Evolutionary conservation across 1,284 basidiomycete genomes (phyloP), one percentile per base, ranked within the genome.

Genomic region (Ceratobasidium sp.): DNA sequence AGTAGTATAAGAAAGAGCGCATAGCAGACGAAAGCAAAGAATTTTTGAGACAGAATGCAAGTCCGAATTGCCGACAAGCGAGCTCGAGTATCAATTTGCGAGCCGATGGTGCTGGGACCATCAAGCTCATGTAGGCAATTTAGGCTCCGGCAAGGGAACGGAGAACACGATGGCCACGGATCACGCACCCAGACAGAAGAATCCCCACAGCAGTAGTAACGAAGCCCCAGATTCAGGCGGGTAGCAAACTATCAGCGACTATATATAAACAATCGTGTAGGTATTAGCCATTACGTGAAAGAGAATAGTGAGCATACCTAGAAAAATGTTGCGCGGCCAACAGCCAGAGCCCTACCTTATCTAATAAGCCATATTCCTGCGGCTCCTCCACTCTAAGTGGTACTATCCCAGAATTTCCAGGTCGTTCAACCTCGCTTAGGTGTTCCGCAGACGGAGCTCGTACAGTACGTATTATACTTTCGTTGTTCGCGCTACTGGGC

Each of bases 191-290:
- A 8, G 80, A 66, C 33, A 82, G 80, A 12, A 86, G 30, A 30
- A 85, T 83, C 14, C 84, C 85, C 0, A 82, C 80, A 23, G 84
- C 85, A 0, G 87, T 87, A 0, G 85, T 86, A 70, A 85, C 81
- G 77, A 88, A 87, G 16, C 87, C 87, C 79, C 87, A 88, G 55
- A 90, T 81, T 5, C 88, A 89, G 0, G 88, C 86, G 0, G 88
- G 88, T 0, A 90, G 83, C 0, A 89, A 84, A 0, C 88, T 88
- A 69, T 85, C 83, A n/a, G 87, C 86, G 82, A 88, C 89, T 30
- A 87, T 82, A 6, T 83, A 82, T 70, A 55, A 14, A 44, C 73
- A 75, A 74, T 20, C 54, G 20, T 44, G 33, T 33, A 18, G 6
- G 27, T 20, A 7, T n/a, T 8, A 46, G 50, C n/a, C 12, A 18